phyloP scores from a whole-genome alignment of 176 grass and related monocot genomes.

The Musa schizocarpa region DNA sequence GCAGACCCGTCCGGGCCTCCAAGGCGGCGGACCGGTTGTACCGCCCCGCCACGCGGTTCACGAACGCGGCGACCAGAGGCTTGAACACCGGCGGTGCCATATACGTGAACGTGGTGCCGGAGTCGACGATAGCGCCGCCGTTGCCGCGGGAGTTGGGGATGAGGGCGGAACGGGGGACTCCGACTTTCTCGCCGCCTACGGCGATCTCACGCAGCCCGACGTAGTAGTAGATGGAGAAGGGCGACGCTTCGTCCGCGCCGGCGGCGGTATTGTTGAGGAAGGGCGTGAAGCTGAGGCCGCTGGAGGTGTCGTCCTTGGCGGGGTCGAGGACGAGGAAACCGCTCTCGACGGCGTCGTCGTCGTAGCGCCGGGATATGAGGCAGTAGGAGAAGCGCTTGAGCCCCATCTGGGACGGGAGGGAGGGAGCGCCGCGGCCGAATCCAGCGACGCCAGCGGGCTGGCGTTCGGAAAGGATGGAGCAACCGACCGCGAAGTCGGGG shows the following conservation, averaged over 20 bases:
- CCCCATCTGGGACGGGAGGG: constrained; percentile 51
- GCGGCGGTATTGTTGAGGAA: constrained; percentile 31
- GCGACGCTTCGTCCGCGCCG: neutral
- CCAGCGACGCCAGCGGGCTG: constrained; percentile 74
- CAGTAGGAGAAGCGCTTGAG: constrained; percentile 66
- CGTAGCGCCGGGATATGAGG: constrained; percentile 68
- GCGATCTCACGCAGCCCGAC: constrained; percentile 32
- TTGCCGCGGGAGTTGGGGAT: constrained; percentile 16
- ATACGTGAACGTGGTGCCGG: constrained; percentile 80
- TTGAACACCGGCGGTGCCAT: constrained; percentile 49
- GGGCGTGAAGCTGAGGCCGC: constrained; percentile 37
- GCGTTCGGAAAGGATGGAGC: constrained; percentile 67
- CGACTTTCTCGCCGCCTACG: constrained; percentile 46
- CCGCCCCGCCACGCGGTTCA: constrained; percentile 25
- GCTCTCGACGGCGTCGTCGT: constrained; percentile 50
- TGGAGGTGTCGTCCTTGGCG: neutral
- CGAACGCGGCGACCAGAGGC: constrained; percentile 28
- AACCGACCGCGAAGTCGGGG: constrained; percentile 38
- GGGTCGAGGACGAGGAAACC: constrained; percentile 60
- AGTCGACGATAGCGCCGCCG: constrained; percentile 78
- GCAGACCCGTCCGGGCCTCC: constrained; percentile 44
- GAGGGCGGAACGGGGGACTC: constrained; percentile 33
- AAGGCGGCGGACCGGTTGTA: constrained; percentile 43
- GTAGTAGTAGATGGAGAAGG: constrained; percentile 83
- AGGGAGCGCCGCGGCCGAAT: constrained; percentile 59